These are phyloP conservation scores for Kokia cookei DNA, from an alignment of 441 rosid species.

Conservation along the genomic window DNA sequence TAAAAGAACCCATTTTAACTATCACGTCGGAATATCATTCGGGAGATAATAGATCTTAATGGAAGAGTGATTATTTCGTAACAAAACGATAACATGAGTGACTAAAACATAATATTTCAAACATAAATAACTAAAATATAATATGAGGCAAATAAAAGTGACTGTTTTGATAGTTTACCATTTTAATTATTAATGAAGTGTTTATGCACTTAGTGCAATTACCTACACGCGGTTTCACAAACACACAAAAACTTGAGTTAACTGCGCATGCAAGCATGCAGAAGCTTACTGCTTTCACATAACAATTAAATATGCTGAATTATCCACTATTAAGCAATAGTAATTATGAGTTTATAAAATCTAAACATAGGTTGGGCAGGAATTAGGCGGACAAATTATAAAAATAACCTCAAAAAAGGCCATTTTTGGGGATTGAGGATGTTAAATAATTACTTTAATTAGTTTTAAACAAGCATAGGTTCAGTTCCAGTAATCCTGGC, in stretches of 20 bases:
- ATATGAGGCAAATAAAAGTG: too few species aligned
- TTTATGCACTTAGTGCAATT: not conserved
- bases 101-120: too few species aligned
- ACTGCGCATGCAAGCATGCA: slow-evolving; percentile 75
- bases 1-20: too few species aligned
- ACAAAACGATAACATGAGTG: too few species aligned
- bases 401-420: slow-evolving; percentile 14
- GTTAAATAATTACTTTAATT: slow-evolving; percentile 4
- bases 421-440: slow-evolving; percentile 33
- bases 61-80: too few species aligned
- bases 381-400: slow-evolving; percentile 17
- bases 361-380: slow-evolving; percentile 43
- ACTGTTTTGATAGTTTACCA: too few species aligned
- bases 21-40: too few species aligned
- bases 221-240: not conserved
- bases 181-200: not conserved
- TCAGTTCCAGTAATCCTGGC: slow-evolving; percentile 42
- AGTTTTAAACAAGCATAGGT: slow-evolving; percentile 3
- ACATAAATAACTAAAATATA: too few species aligned
- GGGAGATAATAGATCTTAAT: too few species aligned
- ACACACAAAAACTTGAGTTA: slow-evolving; percentile 32
- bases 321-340: slow-evolving; percentile 19
- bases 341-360: slow-evolving; percentile 57
- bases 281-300: slow-evolving; percentile 15
- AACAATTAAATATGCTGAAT: slow-evolving; percentile 20